Percentiles rank a stretch among this genome's conserved stretches.
phyloP scores from a whole-genome alignment of 2,329 filamentous ascomycete species.

The Fusarium keratoplasticum region DNA sequence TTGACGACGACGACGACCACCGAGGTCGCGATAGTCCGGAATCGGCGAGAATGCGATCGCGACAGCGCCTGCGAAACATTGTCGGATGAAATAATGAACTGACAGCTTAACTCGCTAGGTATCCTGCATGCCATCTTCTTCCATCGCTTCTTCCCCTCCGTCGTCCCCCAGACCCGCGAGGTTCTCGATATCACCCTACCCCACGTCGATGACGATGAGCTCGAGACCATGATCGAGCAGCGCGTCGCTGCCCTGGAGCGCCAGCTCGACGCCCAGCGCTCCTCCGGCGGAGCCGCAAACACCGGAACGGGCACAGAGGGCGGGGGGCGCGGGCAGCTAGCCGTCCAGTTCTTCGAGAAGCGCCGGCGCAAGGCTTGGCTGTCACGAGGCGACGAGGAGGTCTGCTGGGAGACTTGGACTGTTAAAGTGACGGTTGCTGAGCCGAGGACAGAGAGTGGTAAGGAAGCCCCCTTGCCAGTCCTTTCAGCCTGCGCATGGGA shows the following conservation, averaged over 20 bases:
- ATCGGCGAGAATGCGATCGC: not conserved
- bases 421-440: conserved; percentile 93
- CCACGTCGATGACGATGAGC: conserved; percentile 87
- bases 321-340: conserved; percentile 80
- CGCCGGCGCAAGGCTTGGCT: conserved; percentile 84
- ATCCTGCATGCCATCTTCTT: conserved; percentile 99
- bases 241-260: conserved; percentile 83
- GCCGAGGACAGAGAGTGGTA: conserved; percentile 88
- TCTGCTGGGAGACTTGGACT: conserved; percentile 98
- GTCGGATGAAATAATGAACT: not conserved
- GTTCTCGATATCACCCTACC: conserved; percentile 92
- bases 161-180: conserved; percentile 85
- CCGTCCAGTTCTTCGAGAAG: conserved; percentile 96
- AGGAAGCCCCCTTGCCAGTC: conserved; percentile 42
- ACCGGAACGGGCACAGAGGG: conserved; percentile 56
- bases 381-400: conserved; percentile 86
- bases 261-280: conserved; percentile 74
- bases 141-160: conserved; percentile 93
- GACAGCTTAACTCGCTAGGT: conserved; percentile 61
- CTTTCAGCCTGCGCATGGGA: not conserved
- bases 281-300: conserved; percentile 42
- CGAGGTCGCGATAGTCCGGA: not conserved
- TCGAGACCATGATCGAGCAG: conserved; percentile 94
- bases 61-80: not conserved
- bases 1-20: conserved; percentile 5